Evolutionary conservation across 306 rosid species (phyloP).

Genomic region (Rubus parviflorus): DNA sequence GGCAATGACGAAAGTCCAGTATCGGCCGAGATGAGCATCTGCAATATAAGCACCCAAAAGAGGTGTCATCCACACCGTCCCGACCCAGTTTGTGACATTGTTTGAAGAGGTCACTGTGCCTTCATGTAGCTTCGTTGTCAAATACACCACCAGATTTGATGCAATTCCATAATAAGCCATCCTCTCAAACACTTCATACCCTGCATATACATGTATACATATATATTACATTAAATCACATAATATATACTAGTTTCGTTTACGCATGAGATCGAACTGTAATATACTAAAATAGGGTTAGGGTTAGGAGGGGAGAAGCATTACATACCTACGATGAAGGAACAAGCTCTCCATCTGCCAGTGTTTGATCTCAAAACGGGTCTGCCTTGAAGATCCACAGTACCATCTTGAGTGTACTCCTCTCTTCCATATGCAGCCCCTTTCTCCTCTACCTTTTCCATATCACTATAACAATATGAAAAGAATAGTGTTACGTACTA

Average conservation of each 20-base stretch:
- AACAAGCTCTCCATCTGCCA: conserved; percentile 39
- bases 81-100: conserved; percentile 59
- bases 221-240: neutral
- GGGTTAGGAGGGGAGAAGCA: neutral
- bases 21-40: conserved; percentile 52
- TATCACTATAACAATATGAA: neutral
- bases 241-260: neutral
- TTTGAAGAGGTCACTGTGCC: conserved; percentile 57
- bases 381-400: conserved; percentile 32
- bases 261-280: neutral
- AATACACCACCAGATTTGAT: conserved; percentile 49
- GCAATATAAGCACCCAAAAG: conserved; percentile 54
- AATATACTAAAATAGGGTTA: neutral
- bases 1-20: conserved; percentile 51
- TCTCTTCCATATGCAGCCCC: conserved; percentile 14
- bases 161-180: conserved; percentile 68
- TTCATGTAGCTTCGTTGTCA: conserved; percentile 52
- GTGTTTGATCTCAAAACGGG: conserved; percentile 35
- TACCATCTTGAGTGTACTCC: conserved; percentile 32
- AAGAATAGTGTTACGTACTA: neutral
- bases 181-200: conserved; percentile 69
- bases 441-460: conserved; percentile 22
- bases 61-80: conserved; percentile 62
- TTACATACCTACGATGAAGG: conserved; percentile 34
- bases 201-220: conserved; percentile 21